Percentiles rank a stretch among this genome's conserved stretches.
These are phyloP conservation scores for Hamamelis virginiana DNA, from an alignment of 164 flowering plant genomes.

Conservation along the genomic window DNA sequence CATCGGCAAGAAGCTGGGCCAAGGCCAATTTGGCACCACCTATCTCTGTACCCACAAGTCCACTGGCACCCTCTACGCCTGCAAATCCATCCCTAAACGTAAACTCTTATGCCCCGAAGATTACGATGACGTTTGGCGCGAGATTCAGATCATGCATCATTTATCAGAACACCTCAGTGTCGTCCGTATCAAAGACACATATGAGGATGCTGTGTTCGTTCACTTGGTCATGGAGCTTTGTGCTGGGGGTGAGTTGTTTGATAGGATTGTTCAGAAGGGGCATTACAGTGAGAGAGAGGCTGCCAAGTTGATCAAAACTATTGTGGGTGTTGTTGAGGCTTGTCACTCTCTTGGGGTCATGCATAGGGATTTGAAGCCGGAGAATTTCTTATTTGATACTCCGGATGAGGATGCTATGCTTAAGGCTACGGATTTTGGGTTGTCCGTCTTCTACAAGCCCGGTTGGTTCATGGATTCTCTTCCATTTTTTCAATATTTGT, in stretches of 20 bases:
- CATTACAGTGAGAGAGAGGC: slow-evolving; percentile 87
- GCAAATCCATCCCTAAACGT: slow-evolving; percentile 88
- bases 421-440: slow-evolving; percentile 86
- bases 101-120: slow-evolving; percentile 76
- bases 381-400: slow-evolving; percentile 78
- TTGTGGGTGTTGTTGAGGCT: slow-evolving; percentile 81
- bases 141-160: slow-evolving; percentile 97
- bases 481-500: background rate
- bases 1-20: slow-evolving; percentile 79
- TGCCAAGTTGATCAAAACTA: slow-evolving; percentile 62
- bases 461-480: slow-evolving; percentile 38
- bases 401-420: slow-evolving; percentile 69
- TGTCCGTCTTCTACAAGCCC: slow-evolving; percentile 86
- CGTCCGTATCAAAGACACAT: slow-evolving; percentile 73
- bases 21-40: slow-evolving; percentile 95
- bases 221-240: slow-evolving; percentile 93
- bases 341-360: slow-evolving; percentile 95
- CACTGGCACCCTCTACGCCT: slow-evolving; percentile 53
- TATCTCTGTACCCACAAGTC: slow-evolving; percentile 63
- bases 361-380: slow-evolving; percentile 96
- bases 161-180: slow-evolving; percentile 78
- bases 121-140: slow-evolving; percentile 86
- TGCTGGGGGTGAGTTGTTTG: slow-evolving; percentile 90
- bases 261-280: slow-evolving; percentile 78
- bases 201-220: slow-evolving; percentile 77